Conservation (phyloP, 176 grass and related monocot genomes). For the Thalia dealbata region DNA sequence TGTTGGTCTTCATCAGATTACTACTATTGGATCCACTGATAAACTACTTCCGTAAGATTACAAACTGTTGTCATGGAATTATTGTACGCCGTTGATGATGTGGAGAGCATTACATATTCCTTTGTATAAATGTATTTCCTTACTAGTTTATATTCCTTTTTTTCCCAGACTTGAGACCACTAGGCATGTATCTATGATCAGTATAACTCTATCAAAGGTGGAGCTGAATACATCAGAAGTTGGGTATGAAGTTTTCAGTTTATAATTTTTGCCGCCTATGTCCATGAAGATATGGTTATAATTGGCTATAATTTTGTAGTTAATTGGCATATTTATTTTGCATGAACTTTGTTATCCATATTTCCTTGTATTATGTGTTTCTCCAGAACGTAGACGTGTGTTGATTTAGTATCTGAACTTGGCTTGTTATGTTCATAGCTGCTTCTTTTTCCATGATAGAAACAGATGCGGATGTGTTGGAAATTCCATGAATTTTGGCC, state of each 20-base stretch:
- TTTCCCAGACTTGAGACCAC: conserved; percentile 71
- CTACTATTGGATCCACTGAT: conserved; percentile 70
- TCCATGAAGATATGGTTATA: too few relatives aligned
- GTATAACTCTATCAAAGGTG: conserved; percentile 74
- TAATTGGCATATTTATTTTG: not conserved
- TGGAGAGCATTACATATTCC: not conserved
- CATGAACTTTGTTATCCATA: too few relatives aligned
- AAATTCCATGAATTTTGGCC: too few relatives aligned
- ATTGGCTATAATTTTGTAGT: not conserved
- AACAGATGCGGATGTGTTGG: too few relatives aligned
- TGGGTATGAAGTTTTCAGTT: conserved; percentile 34
- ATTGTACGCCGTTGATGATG: conserved; percentile 3
- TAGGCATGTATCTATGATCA: conserved; percentile 76
- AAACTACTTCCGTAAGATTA: conserved; percentile 81
- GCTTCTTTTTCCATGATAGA: too few relatives aligned
- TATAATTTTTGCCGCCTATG: not conserved
- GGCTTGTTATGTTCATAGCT: too few relatives aligned
- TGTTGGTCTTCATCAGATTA: conserved; percentile 87
- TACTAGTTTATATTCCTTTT: not conserved
- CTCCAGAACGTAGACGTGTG: too few relatives aligned
- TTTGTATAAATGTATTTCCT: conserved; percentile 9
- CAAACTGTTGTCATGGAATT: not conserved
- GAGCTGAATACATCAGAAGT: conserved; percentile 53
- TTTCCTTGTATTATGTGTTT: too few relatives aligned
- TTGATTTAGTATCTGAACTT: too few relatives aligned